Evolutionary conservation across 352 stramenopile genomes (phyloP), one percentile per base, ranked within the genome.

Genomic region (Pythium oligandrum): DNA sequence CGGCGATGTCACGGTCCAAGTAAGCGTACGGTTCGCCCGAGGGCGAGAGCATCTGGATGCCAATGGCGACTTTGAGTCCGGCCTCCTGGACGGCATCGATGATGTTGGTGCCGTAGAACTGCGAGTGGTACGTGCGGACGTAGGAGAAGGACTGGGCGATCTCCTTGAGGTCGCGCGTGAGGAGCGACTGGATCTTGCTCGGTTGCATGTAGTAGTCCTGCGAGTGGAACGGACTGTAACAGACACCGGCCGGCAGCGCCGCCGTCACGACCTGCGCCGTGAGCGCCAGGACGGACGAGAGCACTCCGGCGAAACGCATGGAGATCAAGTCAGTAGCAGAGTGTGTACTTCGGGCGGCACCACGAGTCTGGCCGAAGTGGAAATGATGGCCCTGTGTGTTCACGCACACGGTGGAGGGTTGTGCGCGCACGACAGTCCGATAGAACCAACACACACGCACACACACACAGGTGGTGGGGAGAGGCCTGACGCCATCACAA

Each of bases 111-210:
- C 59, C 55, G 54, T 55, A 68, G 51, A 89, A 86, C 42, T 63
- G 63, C 35, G 73, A 69, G 62, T 90, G 71, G 68, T 78, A 93
- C 43, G 82, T 88, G 52, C 82, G 82, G 37, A 93, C 71, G 50
- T 63, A 65, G 36, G 62, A 63, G 62, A 90, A 92, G 59, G 73
- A 64, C 64, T 74, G 38, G 35, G 48, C 17, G 53, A 66, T 66
- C 31, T 47, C 31, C 39, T 57, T 26, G 39, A 59, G 58, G 40
- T 66, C 59, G 38, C 48, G 47, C 34, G 17, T 39, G n/a, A 66
- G 53, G 17, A 61, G 48, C 32, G 35, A n/a, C 33, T 7, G 44
- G 43, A 66, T 42, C 10, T 26, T 33, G 12, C 33, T 33, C 38
- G 38, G 12, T 8, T 12, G 38, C 31, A 31, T 32, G 35, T 39